These are phyloP conservation scores for Gardenia jasminoides DNA, from an alignment of 257 asterid genomes.

Conservation along the genomic window DNA sequence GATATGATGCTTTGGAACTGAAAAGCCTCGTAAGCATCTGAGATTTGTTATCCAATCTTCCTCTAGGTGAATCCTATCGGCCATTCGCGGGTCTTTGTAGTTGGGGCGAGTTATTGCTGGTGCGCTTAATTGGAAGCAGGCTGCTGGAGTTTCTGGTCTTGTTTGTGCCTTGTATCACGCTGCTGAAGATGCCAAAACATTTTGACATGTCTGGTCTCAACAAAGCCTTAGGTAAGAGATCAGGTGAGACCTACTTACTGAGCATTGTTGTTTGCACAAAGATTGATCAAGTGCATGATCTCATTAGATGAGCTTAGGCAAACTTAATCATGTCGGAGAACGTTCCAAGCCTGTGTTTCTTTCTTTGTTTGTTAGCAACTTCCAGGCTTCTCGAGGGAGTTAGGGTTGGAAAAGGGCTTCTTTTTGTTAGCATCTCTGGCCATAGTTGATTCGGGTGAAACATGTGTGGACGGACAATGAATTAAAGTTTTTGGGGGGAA, in stretches of 20 bases:
- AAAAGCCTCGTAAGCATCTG: neutral
- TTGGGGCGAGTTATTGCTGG: conserved; percentile 81
- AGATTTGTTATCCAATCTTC: neutral
- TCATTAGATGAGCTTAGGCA: neutral
- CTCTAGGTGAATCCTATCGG: conserved; percentile 61
- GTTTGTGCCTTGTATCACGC: conserved; percentile 53
- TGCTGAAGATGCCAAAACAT: conserved; percentile 41
- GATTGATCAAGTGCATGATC: neutral
- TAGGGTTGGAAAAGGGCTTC: neutral
- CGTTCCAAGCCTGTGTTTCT: neutral
- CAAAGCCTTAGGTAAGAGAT: neutral
- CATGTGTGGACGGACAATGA: neutral
- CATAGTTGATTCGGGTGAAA: neutral
- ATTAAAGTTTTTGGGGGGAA: neutral
- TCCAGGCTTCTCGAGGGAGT: neutral
- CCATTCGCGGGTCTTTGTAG: conserved; percentile 74
- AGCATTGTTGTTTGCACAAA: neutral
- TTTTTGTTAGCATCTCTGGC: neutral
- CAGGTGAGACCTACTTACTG: neutral
- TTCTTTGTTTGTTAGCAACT: too few relatives aligned
- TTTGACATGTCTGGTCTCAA: neutral
- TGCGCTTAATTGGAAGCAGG: conserved; percentile 81
- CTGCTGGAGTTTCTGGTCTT: conserved; percentile 66
- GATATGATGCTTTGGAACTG: neutral
- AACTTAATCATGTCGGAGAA: neutral